A percentile compares a stretch with the other conserved stretches of the same genome.
Conservation (phyloP, 352 stramenopile genomes). For the Pythium scleroteichum region DNA sequence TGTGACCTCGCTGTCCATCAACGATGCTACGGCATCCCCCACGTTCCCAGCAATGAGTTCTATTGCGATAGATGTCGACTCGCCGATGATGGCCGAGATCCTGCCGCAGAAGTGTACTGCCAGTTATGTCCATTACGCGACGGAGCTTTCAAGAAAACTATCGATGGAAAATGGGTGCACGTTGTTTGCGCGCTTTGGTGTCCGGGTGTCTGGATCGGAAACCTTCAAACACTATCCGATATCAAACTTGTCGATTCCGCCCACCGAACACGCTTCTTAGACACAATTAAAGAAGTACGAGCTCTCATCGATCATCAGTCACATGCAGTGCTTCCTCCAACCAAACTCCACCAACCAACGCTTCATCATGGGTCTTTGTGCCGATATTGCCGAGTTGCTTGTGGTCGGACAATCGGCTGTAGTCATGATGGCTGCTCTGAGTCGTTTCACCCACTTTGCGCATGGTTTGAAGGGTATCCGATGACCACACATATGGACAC, state of each 20-base stretch:
- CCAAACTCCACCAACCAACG: neutral
- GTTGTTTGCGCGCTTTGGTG: constrained; percentile 89
- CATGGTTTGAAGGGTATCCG: constrained; percentile 79
- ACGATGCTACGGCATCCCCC: constrained; percentile 84
- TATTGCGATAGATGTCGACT: constrained; percentile 85
- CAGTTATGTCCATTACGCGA: constrained; percentile 84
- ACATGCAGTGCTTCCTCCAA: constrained; percentile 3
- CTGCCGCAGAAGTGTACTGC: constrained; percentile 67
- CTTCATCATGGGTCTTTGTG: constrained; percentile 50
- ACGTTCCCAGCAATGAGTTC: constrained; percentile 86
- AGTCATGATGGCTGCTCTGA: constrained; percentile 48
- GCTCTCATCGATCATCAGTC: constrained; percentile 30
- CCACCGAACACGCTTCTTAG: constrained; percentile 50
- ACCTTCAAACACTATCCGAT: constrained; percentile 72
- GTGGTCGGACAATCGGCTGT: constrained; percentile 72
- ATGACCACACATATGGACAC: constrained; percentile 58
- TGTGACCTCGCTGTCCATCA: constrained; percentile 90
- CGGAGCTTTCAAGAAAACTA: constrained; percentile 84
- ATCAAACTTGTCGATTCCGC: constrained; percentile 64
- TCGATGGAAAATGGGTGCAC: constrained; percentile 89
- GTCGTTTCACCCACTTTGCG: constrained; percentile 85
- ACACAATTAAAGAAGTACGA: constrained; percentile 58
- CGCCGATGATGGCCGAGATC: constrained; percentile 52
- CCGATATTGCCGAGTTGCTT: constrained; percentile 73
- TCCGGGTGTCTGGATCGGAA: constrained; percentile 84